Percentiles rank a stretch among this genome's conserved stretches.
Conservation (phyloP, 305 asterid species). For the Fraxinus floribunda region DNA sequence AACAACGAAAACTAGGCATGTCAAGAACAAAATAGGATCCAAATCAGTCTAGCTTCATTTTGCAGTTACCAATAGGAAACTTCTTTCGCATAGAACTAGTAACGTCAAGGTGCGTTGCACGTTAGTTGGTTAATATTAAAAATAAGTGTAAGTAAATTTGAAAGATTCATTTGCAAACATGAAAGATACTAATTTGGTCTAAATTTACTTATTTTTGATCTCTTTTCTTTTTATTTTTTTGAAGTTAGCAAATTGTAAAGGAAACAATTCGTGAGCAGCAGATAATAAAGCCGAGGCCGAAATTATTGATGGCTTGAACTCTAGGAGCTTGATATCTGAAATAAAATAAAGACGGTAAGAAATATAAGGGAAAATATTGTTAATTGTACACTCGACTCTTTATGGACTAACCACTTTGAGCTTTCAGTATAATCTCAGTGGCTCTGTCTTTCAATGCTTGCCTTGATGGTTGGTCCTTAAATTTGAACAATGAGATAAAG, state of each 20-base stretch:
- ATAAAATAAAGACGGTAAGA: not conserved
- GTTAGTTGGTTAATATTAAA: no score
- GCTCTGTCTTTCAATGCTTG: constrained; percentile 53
- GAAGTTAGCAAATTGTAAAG: constrained; percentile 43
- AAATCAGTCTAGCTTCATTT: no score
- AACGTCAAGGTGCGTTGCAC: no score
- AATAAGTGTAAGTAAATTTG: no score
- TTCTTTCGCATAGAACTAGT: no score
- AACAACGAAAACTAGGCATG: no score
- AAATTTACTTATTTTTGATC: no score
- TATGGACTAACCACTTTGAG: constrained; percentile 54
- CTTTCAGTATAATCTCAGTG: constrained; percentile 40
- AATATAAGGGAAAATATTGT: not conserved
- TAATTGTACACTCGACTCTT: not conserved
- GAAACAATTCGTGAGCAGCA: constrained; percentile 49
- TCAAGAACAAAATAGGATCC: no score
- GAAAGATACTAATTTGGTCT: no score
- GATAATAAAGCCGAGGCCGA: constrained; percentile 63
- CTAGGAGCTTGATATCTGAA: constrained; percentile 49
- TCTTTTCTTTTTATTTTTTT: not conserved
- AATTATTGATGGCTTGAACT: constrained; percentile 58
- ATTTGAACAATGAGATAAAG: constrained; percentile 46
- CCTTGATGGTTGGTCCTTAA: constrained; percentile 33
- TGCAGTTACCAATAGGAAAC: no score
- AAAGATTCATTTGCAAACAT: no score